These are phyloP conservation scores for Lactifluus echinatus DNA, from an alignment of 768 basidiomycete genomes.

Conservation along the genomic window DNA sequence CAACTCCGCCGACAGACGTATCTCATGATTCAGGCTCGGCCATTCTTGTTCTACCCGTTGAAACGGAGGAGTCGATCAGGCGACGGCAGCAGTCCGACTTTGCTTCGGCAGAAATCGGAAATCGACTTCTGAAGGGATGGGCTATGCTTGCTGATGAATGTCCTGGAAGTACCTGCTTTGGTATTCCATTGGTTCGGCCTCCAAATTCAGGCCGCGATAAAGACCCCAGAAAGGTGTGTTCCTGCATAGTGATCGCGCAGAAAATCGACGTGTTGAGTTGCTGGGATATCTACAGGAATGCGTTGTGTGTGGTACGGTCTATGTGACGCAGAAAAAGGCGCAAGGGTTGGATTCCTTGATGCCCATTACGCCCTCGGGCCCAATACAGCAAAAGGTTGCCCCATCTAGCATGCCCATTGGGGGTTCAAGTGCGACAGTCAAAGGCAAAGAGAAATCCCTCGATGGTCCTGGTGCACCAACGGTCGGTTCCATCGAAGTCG, in stretches of 20 bases:
- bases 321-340: slow-evolving; percentile 9
- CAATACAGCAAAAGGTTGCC: not conserved
- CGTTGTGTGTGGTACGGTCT: slow-evolving; percentile 20
- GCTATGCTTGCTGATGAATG: slow-evolving; percentile 89
- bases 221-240: slow-evolving; percentile 56
- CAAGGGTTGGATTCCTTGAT: slow-evolving; percentile 7
- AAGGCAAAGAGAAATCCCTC: slow-evolving; percentile 6
- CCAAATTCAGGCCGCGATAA: slow-evolving; percentile 53
- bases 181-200: slow-evolving; percentile 76
- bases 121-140: slow-evolving; percentile 72
- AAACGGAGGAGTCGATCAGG: slow-evolving; percentile 54
- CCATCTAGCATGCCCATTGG: not conserved
- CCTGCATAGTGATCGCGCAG: not conserved
- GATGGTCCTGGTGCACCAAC: not conserved
- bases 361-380: not conserved
- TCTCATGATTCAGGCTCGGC: slow-evolving; percentile 55
- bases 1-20: slow-evolving; percentile 73
- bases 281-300: slow-evolving; percentile 14
- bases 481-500: slow-evolving; percentile 3
- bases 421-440: not conserved
- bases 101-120: slow-evolving; percentile 75
- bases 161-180: slow-evolving; percentile 57
- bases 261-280: not conserved
- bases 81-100: slow-evolving; percentile 74
- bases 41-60: slow-evolving; percentile 52